Conservation (phyloP, 805 yeast species). For the Yarrowia sp. region DNA sequence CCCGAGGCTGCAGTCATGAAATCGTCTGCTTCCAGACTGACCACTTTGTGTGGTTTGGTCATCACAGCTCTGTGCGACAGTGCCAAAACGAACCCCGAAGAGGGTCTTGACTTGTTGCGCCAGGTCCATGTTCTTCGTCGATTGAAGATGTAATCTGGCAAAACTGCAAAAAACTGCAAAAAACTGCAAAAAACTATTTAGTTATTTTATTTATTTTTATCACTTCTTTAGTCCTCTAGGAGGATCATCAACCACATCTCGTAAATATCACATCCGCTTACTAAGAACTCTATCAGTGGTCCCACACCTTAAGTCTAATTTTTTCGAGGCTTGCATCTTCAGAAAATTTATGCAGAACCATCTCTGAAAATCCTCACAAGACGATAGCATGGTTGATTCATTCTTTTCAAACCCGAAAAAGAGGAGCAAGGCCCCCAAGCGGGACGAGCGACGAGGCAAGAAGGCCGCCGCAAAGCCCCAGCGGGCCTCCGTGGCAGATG, state of each 20-base stretch:
- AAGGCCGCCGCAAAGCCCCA: background rate
- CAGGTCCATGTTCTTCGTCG: constrained; percentile 11
- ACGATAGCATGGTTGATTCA: constrained; percentile 32
- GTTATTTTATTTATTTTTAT: background rate
- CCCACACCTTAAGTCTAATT: constrained; percentile 6
- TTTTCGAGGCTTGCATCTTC: background rate
- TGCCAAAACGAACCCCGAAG: background rate
- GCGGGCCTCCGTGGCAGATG: constrained; percentile 28
- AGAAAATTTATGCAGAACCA: background rate
- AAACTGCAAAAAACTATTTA: too few species aligned
- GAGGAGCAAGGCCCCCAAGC: constrained; percentile 27
- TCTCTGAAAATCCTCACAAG: background rate
- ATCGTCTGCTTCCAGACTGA: background rate
- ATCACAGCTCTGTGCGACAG: background rate
- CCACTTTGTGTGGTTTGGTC: background rate
- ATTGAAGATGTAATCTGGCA: background rate
- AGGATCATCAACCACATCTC: too few species aligned
- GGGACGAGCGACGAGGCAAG: constrained; percentile 23
- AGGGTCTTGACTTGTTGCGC: background rate
- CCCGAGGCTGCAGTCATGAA: constrained; percentile 5
- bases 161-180: too few species aligned
- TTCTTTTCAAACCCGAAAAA: constrained; percentile 37
- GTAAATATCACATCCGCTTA: background rate
- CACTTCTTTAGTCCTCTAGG: background rate
- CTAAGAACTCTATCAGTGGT: constrained; percentile 11